Base-by-base conservation (phyloP, 345 rosid genomes). In the Heritiera fomes region DNA sequence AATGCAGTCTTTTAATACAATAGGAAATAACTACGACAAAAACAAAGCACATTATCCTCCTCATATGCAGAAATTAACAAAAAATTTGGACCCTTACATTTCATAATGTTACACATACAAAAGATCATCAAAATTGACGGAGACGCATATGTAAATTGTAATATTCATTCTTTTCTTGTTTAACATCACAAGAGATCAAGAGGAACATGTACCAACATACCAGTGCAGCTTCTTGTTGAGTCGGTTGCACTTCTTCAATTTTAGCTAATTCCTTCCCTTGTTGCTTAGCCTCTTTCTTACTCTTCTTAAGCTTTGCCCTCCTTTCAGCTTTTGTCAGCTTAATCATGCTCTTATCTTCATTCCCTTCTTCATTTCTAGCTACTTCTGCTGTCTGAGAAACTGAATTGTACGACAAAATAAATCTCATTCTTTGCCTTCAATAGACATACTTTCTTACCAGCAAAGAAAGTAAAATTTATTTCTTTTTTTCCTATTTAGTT, bases 181-280 rank as follows among this genome's bases (percentile, higher is more conserved):
- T 2, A 70, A 32, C 8, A 47, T 52, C 32, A 60, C 23, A 53
- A 49, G 30, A 53, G 13, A 53, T 18, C 40, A 18, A 72, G 45
- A 52, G n/a, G 32, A 53, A 8, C 6, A 53, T 8, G 14, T 17
- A 34, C 12, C 28, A 73, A 73, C 30, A 73, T 83, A 94, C 99
- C 94, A 96, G 91, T 78, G 84, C 92, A 15, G 95, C 92, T 17
- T 89, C 91, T 81, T 92, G 98, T 15, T 91, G 91, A 23, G 90
- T 81, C 81, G 86, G 84, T 75, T 88, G 79, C 69, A 79, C 84
- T 78, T 90, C 92, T 47, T 86, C 84, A 14, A 60, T 50, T 20
- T 76, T 52, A 82, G 80, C 83, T 70, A 82, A 68, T 52, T 88
- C 91, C 77, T 86, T 92, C 59, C 82, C 93, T 49, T 83, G 90